These are phyloP conservation scores for Fomitopsis serialis DNA, from an alignment of 768 basidiomycete genomes.

Conservation along the genomic window DNA sequence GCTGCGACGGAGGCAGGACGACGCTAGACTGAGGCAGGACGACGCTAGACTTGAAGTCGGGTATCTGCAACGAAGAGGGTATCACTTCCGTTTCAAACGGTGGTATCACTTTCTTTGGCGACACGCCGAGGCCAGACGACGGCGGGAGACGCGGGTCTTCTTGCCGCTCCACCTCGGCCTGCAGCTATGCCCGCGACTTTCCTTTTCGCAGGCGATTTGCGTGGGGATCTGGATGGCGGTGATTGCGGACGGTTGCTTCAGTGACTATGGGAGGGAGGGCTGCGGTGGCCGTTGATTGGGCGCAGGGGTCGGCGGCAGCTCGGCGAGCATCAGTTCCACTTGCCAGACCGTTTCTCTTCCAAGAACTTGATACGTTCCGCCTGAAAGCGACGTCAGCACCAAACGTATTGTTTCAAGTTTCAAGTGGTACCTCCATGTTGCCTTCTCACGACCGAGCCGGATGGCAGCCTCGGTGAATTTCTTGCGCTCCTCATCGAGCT, in stretches of 20 bases:
- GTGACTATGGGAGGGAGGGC: constrained; percentile 17
- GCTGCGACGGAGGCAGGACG: constrained; percentile 23
- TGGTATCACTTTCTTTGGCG: constrained; percentile 28
- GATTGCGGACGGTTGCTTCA: constrained; percentile 11
- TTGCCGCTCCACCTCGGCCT: constrained; percentile 39
- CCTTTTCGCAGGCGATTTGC: constrained; percentile 38
- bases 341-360: constrained; percentile 76
- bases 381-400: constrained; percentile 28
- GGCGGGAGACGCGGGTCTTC: constrained; percentile 42
- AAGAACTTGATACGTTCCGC: constrained; percentile 53
- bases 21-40: constrained; percentile 10
- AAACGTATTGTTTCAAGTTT: neutral
- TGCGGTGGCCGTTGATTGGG: constrained; percentile 19
- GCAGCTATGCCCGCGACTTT: constrained; percentile 29
- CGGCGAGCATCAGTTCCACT: constrained; percentile 54
- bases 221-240: constrained; percentile 33
- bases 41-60: constrained; percentile 27
- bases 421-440: constrained; percentile 52
- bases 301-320: constrained; percentile 42
- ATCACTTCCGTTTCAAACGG: constrained; percentile 53
- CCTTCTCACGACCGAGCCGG: constrained; percentile 58
- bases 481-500: constrained; percentile 61
- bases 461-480: constrained; percentile 62
- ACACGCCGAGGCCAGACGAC: constrained; percentile 35
- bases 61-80: constrained; percentile 22